These are phyloP conservation scores for Aspergillus sergii DNA, from an alignment of 2,329 filamentous ascomycete genomes.

Conservation along the genomic window DNA sequence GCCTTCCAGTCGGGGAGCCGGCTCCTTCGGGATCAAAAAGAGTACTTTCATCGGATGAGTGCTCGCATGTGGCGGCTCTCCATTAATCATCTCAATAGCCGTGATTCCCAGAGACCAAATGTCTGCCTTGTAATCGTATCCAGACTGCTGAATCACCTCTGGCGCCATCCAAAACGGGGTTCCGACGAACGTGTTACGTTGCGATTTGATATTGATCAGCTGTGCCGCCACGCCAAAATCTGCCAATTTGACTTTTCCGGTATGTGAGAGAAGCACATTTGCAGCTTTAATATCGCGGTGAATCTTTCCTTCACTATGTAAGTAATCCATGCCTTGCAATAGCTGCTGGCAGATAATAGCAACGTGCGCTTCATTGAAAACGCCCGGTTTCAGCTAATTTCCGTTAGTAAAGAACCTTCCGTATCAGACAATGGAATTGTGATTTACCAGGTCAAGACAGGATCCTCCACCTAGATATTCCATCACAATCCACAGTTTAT, in stretches of 20 bases:
- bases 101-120: slow-evolving; percentile 94
- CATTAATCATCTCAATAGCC: slow-evolving; percentile 84
- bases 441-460: slow-evolving; percentile 79
- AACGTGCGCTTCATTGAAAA: slow-evolving; percentile 86
- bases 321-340: slow-evolving; percentile 85
- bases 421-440: neutral
- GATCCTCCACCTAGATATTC: slow-evolving; percentile 95
- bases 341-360: slow-evolving; percentile 93
- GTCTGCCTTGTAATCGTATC: slow-evolving; percentile 85
- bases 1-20: slow-evolving; percentile 81
- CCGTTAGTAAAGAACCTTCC: neutral
- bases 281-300: slow-evolving; percentile 97
- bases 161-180: slow-evolving; percentile 98
- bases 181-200: slow-evolving; percentile 95
- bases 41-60: slow-evolving; percentile 93
- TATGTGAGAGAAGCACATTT: slow-evolving; percentile 88
- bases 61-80: slow-evolving; percentile 83
- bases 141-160: slow-evolving; percentile 87
- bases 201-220: slow-evolving; percentile 95
- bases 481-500: slow-evolving; percentile 99
- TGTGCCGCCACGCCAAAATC: slow-evolving; percentile 98
- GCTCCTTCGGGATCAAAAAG: slow-evolving; percentile 86
- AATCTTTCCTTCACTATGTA: slow-evolving; percentile 92
- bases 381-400: slow-evolving; percentile 78
- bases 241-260: slow-evolving; percentile 89